These are phyloP conservation scores for Oryza longistaminata DNA, from an alignment of 176 grass and related monocot genomes.

Conservation along the genomic window DNA sequence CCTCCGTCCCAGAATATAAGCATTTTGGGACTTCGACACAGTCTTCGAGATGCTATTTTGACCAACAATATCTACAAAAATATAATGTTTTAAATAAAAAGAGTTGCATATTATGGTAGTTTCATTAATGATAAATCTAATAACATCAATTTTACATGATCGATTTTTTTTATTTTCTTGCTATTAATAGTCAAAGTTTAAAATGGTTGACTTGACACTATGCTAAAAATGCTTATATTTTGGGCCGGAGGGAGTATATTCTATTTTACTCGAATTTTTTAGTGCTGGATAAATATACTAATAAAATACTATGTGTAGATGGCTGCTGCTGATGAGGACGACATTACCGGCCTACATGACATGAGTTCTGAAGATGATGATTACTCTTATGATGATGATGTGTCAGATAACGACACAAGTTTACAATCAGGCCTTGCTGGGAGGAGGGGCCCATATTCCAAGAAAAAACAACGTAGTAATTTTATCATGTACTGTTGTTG, in stretches of 20 bases:
- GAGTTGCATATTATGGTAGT: too few species aligned
- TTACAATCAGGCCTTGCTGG: conserved; percentile 55
- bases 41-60: too few species aligned
- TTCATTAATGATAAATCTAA: too few species aligned
- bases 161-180: too few species aligned
- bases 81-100: too few species aligned
- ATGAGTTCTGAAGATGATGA: conserved; percentile 93
- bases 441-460: conserved; percentile 70
- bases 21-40: too few species aligned
- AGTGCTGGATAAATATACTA: conserved; percentile 4
- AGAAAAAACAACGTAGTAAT: conserved; percentile 80
- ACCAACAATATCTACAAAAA: too few species aligned
- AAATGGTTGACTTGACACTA: too few species aligned
- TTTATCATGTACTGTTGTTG: conserved; percentile 29
- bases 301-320: conserved; percentile 56
- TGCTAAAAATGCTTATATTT: too few species aligned
- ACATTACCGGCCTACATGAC: conserved; percentile 67
- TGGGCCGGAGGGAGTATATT: not conserved
- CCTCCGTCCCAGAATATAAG: too few species aligned
- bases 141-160: too few species aligned
- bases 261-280: conserved; percentile 19
- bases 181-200: too few species aligned
- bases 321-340: conserved; percentile 85
- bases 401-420: conserved; percentile 74
- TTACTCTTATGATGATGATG: conserved; percentile 82